These are phyloP conservation scores for Staphylotrichum tortipilum DNA, from an alignment of 495 filamentous ascomycete species.

Conservation along the genomic window DNA sequence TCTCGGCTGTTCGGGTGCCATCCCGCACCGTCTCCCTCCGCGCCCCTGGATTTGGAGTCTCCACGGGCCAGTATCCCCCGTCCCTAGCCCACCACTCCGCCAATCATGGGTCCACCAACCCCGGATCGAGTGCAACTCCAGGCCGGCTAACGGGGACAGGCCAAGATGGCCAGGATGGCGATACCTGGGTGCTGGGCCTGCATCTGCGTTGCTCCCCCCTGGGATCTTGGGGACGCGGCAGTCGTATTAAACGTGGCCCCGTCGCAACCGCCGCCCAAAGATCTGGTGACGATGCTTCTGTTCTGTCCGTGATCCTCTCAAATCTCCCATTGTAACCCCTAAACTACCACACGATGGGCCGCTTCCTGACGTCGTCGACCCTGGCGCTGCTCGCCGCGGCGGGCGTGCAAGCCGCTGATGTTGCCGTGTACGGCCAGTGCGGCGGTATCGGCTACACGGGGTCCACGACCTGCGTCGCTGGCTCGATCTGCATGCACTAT, in stretches of 20 bases:
- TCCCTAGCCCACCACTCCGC: slow-evolving; percentile 11
- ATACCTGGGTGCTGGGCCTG: no score
- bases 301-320: not conserved
- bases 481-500: slow-evolving; percentile 10
- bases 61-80: slow-evolving; percentile 7
- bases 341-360: slow-evolving; percentile 8
- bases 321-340: not conserved
- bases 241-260: no score
- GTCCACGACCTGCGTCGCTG: slow-evolving; percentile 7
- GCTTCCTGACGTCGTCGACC: not conserved
- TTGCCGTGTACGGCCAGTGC: slow-evolving; percentile 11
- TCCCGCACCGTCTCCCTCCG: slow-evolving; percentile 26
- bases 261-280: no score
- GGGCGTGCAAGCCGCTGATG: not conserved
- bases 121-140: not conserved
- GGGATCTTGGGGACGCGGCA: no score
- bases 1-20: slow-evolving; percentile 22
- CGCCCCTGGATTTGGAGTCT: slow-evolving; percentile 21
- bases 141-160: slow-evolving; percentile 3
- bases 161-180: not conserved
- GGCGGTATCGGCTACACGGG: slow-evolving; percentile 15
- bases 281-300: not conserved
- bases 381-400: slow-evolving; percentile 10
- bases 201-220: no score
- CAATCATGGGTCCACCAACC: slow-evolving; percentile 19